phyloP scores from a whole-genome alignment of 495 filamentous ascomycete genomes.

The Penicillium antarcticum region DNA sequence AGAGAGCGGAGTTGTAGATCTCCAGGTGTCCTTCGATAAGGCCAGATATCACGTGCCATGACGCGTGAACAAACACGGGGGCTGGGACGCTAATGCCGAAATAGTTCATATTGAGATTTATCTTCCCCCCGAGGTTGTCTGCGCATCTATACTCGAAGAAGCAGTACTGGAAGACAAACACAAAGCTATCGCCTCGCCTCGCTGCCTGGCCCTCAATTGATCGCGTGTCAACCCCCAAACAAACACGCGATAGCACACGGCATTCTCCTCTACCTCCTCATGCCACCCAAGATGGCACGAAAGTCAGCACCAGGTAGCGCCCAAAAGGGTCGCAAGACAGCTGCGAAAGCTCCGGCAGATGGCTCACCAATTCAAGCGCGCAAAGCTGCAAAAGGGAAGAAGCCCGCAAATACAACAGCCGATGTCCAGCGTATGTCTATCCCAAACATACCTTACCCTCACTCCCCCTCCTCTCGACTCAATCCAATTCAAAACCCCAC shows the following conservation, averaged over 20 bases:
- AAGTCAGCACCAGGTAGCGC: neutral
- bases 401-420: conserved; percentile 20
- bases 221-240: conserved; percentile 1
- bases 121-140: too few relatives aligned
- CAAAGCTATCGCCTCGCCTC: too few relatives aligned
- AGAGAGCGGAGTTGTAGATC: neutral
- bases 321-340: conserved; percentile 5
- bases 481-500: neutral
- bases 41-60: conserved; percentile 2
- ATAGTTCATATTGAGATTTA: conserved; percentile 2
- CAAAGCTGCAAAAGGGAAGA: conserved; percentile 11
- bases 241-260: neutral
- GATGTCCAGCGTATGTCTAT: conserved; percentile 40
- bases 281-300: conserved; percentile 17
- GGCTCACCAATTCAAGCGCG: conserved; percentile 12
- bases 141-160: too few relatives aligned
- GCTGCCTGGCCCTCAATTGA: neutral
- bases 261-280: conserved; percentile 5
- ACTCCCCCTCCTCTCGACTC: neutral
- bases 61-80: conserved; percentile 5
- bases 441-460: neutral
- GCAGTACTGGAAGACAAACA: too few relatives aligned
- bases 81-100: conserved; percentile 8
- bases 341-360: neutral
- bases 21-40: conserved; percentile 1